Percentiles rank a stretch among this genome's conserved stretches.
Evolutionary conservation across 2,329 filamentous ascomycete species (phyloP).

Genomic region (Aspergillus japonicus): DNA sequence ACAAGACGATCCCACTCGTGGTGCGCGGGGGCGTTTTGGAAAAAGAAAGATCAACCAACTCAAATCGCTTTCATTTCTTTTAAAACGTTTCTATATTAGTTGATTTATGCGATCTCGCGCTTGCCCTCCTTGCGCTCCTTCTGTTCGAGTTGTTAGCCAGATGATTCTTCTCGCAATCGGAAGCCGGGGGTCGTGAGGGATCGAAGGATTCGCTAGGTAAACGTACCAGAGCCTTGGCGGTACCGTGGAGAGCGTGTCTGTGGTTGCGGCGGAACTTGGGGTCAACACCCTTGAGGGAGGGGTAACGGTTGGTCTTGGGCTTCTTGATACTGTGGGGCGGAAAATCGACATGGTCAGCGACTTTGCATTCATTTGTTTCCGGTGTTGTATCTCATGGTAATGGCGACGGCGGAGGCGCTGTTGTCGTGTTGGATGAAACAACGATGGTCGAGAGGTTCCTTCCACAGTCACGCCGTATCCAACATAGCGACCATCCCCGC

Average conservation of each 20-base stretch:
- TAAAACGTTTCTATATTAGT: constrained; percentile 31
- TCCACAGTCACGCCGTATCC: constrained; percentile 7
- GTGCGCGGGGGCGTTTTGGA: constrained; percentile 28
- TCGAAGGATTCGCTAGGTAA: constrained; percentile 4
- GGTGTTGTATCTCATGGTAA: background rate
- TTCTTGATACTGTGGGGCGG: constrained; percentile 84
- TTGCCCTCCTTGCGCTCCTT: constrained; percentile 98
- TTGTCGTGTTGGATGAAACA: background rate
- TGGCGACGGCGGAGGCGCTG: background rate
- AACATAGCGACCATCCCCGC: constrained; percentile 12
- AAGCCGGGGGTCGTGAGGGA: background rate
- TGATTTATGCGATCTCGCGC: constrained; percentile 74
- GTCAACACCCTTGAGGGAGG: constrained; percentile 96
- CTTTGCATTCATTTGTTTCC: background rate
- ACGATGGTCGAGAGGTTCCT: background rate
- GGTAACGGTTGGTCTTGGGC: constrained; percentile 98
- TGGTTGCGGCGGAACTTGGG: constrained; percentile 99
- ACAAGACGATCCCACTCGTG: constrained; percentile 4
- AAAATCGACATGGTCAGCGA: constrained; percentile 25
- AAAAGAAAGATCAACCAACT: constrained; percentile 26
- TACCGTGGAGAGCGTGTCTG: constrained; percentile 98
- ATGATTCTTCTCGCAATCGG: background rate
- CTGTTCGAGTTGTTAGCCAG: constrained; percentile 54
- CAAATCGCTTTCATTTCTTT: constrained; percentile 35
- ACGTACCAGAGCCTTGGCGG: constrained; percentile 94